A percentile compares a stretch with the other conserved stretches of the same genome.
phyloP scores from a whole-genome alignment of 179 eudicot genomes.

The Sideroxylon spinosum region DNA sequence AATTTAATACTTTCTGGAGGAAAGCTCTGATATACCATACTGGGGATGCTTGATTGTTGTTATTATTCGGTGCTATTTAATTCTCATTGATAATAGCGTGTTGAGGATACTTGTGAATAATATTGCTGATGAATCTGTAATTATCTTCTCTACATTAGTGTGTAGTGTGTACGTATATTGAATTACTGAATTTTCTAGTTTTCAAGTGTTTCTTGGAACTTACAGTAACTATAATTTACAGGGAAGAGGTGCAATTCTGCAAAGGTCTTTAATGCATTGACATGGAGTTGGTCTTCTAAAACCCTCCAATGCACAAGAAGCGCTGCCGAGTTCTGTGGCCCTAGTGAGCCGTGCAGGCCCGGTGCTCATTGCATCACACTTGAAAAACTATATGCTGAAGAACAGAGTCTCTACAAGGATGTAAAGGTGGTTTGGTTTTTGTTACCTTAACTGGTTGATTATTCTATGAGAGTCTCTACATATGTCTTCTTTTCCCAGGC shows the following conservation, averaged over 20 bases:
- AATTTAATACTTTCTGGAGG: not conserved
- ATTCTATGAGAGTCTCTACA: not conserved
- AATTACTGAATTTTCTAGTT: not conserved
- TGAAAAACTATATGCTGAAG: conserved; percentile 55
- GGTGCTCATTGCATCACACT: conserved; percentile 79
- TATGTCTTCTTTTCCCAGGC: not conserved
- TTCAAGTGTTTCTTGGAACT: not conserved
- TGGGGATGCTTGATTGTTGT: not conserved
- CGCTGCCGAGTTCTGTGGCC: conserved; percentile 24
- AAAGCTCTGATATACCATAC: not conserved
- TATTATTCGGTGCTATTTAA: not conserved
- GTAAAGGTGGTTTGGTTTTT: conserved; percentile 45
- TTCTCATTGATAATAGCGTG: too few relatives aligned
- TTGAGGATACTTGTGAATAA: not conserved
- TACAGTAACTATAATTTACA: conserved; percentile 23
- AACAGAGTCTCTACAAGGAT: conserved; percentile 59
- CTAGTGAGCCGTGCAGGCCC: conserved; percentile 57
- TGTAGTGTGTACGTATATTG: not conserved
- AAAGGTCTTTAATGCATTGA: conserved; percentile 56
- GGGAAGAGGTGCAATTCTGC: conserved; percentile 62
- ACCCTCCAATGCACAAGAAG: conserved; percentile 41
- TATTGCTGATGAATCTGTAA: not conserved
- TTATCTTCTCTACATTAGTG: not conserved
- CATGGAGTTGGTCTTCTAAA: conserved; percentile 70
- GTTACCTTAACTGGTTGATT: not conserved